phyloP scores from a whole-genome alignment of 2,329 filamentous ascomycete genomes.

The Penicillium sp. region DNA sequence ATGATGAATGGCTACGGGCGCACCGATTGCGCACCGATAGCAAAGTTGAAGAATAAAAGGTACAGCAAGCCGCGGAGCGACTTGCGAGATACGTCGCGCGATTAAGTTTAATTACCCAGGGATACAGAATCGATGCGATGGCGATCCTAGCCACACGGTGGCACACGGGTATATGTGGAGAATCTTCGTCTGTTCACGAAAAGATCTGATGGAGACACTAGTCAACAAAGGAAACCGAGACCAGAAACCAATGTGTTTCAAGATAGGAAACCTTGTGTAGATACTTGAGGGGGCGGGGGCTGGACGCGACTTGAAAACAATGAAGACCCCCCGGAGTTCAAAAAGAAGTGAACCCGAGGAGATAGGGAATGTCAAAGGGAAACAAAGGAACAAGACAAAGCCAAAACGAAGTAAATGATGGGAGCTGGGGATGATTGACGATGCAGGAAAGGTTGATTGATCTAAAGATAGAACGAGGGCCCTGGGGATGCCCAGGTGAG shows the following conservation, averaged over 20 bases:
- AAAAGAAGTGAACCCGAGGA: constrained; percentile 4
- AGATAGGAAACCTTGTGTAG: constrained; percentile 1
- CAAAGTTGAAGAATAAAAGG: neutral
- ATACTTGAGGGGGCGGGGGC: constrained; percentile 6
- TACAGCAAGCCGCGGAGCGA: neutral
- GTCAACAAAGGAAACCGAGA: constrained; percentile 1
- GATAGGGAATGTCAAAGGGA: neutral
- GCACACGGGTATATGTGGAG: neutral
- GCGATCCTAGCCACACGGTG: neutral
- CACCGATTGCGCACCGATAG: constrained; percentile 7
- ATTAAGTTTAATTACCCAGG: constrained; percentile 1
- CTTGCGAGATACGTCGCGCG: constrained; percentile 1
- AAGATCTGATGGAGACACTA: neutral
- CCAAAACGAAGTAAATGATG: constrained; percentile 9
- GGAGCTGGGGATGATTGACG: constrained; percentile 10
- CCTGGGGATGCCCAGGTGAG: neutral
- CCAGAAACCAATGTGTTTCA: neutral
- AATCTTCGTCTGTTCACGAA: neutral
- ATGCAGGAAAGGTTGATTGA: constrained; percentile 24
- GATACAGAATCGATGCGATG: constrained; percentile 5
- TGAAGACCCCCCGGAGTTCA: constrained; percentile 3
- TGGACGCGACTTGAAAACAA: constrained; percentile 8
- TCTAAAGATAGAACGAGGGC: constrained; percentile 22
- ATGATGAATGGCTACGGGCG: constrained; percentile 43
- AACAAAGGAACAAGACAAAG: constrained; percentile 2